Evolutionary conservation across 176 grass and related monocot genomes (phyloP), one percentile per base, ranked within the genome.

Genomic region (Juncus inflexus): DNA sequence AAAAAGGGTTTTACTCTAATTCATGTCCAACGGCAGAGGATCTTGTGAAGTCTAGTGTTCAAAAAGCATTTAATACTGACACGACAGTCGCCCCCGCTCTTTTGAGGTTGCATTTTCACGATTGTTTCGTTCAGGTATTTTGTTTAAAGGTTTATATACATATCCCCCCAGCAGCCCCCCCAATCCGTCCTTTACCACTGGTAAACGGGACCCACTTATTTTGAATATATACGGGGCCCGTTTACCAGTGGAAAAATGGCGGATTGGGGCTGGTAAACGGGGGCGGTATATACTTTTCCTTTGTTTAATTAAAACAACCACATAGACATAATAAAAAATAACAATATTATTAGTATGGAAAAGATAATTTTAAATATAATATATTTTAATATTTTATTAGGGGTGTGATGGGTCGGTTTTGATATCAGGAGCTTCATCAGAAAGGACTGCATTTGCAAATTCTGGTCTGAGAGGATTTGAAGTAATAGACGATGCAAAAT

Each of bases 61-160:
- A 80, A 42, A 84, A 87, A 65, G 81, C 85, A 35, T 95, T 80
- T 76, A 77, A 82, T 49, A 72, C 15, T 0, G 86, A 87, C 50
- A 55, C 76, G 49, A 87, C 86, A 40, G 62, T 87, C 14, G 86
- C 90, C 38, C 86, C 90, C 0, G 76, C 66, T 61, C 57, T 95
- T 76, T 79, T 95, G 52, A 80, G 86, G 68, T 78, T 95, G 7
- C 91, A 95, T 63, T 95, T 95, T 62, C 90, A 95, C 8, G 86
- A 95, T 65, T 95, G 90, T 36, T 95, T 95, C 47, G 81, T 95
- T 72, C 91, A 87, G 64, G 91, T 90, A 38, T 42, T 53, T 52
- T 13, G 28, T n/a, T n/a, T n/a, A n/a, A n/a, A n/a, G n/a, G n/a
- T n/a, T 9, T 7, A 3, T 45, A 5, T 56, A 55, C 19, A 9